Evolutionary conservation across 139 green algal genomes (phyloP).

Genomic region (Pedinophyceae sp.): DNA sequence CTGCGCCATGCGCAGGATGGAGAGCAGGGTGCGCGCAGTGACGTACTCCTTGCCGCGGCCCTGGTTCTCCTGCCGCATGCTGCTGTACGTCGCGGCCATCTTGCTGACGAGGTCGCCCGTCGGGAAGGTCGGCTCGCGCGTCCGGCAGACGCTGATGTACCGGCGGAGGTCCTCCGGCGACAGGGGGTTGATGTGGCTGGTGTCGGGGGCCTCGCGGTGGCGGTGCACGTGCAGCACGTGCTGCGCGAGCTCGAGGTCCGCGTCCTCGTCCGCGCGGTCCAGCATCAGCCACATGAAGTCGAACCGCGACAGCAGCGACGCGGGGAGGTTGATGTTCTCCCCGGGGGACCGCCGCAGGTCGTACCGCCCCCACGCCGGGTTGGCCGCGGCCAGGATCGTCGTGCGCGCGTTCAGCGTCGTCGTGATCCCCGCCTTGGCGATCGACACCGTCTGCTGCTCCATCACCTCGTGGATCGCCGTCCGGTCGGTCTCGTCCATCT

Average conservation of each 20-base stretch:
- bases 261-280: conserved; percentile 54
- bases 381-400: conserved; percentile 88
- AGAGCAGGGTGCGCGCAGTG: conserved; percentile 89
- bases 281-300: conserved; percentile 98
- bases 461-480: conserved; percentile 65
- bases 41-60: conserved; percentile 52
- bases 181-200: conserved; percentile 26
- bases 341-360: conserved; percentile 66
- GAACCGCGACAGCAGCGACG: conserved; percentile 77
- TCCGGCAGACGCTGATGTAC: conserved; percentile 60
- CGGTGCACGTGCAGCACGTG: conserved; percentile 77
- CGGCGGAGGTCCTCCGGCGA: conserved; percentile 45
- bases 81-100: conserved; percentile 67
- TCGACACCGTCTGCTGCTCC: conserved; percentile 97
- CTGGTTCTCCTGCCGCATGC: conserved; percentile 49
- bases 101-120: conserved; percentile 20
- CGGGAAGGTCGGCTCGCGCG: conserved; percentile 57
- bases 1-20: conserved; percentile 79
- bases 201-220: conserved; percentile 3
- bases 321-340: conserved; percentile 97
- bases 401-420: conserved; percentile 97
- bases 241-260: conserved; percentile 10
- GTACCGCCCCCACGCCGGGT: conserved; percentile 91
- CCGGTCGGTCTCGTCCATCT: conserved; percentile 97
- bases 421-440: conserved; percentile 98